Percentiles rank a stretch among this genome's conserved stretches.
These are phyloP conservation scores for Diaporthe helianthi DNA, from an alignment of 2,329 filamentous ascomycete species.

Conservation along the genomic window DNA sequence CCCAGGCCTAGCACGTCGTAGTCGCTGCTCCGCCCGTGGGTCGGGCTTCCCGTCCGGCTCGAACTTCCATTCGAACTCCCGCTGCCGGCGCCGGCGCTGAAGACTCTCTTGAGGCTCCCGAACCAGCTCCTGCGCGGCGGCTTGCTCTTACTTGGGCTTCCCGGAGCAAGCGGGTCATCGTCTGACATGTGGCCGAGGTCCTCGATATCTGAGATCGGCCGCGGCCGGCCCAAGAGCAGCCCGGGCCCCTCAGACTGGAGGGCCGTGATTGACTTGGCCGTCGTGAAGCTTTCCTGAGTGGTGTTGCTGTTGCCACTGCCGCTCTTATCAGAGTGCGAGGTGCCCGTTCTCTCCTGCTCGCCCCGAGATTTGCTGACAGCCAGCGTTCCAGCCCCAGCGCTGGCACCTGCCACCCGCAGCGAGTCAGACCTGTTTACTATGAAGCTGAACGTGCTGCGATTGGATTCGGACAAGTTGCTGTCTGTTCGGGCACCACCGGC, in stretches of 20 bases:
- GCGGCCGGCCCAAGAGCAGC: constrained; percentile 48
- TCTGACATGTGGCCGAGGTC: constrained; percentile 38
- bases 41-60: constrained; percentile 38
- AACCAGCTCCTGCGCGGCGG: constrained; percentile 67
- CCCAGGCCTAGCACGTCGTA: constrained; percentile 52
- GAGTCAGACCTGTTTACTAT: constrained; percentile 43
- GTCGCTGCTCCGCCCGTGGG: constrained; percentile 48
- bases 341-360: constrained; percentile 34
- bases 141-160: constrained; percentile 65
- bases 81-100: constrained; percentile 53
- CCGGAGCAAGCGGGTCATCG: constrained; percentile 46
- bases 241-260: constrained; percentile 61
- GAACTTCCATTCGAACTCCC: constrained; percentile 37
- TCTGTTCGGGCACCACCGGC: constrained; percentile 50
- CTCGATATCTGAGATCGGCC: constrained; percentile 27
- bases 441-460: constrained; percentile 53
- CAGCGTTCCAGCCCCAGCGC: not conserved
- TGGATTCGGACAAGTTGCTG: constrained; percentile 64
- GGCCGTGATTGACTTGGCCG: constrained; percentile 58
- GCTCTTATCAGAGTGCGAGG: constrained; percentile 43
- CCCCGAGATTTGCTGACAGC: constrained; percentile 34
- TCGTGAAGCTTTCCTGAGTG: constrained; percentile 52
- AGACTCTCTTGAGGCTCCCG: constrained; percentile 70
- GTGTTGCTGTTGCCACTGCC: constrained; percentile 48
- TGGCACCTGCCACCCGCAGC: constrained; percentile 46